These are phyloP conservation scores for Diplotaxis tenuifolia DNA, from an alignment of 345 rosid species.

Conservation along the genomic window DNA sequence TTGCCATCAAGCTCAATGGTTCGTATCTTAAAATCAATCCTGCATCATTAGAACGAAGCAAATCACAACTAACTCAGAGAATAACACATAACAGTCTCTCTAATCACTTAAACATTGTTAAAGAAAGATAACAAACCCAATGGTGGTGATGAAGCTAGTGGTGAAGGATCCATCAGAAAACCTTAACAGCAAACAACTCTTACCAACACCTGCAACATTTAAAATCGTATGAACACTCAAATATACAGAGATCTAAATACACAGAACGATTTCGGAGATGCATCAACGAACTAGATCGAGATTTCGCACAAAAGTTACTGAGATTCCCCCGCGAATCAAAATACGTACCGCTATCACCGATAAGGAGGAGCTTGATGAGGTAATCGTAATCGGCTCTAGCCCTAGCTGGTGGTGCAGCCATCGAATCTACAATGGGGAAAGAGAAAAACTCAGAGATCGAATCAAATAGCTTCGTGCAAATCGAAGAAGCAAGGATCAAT, in stretches of 20 bases:
- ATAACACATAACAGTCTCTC: neutral
- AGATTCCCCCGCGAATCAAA: too few species aligned
- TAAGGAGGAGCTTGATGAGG: conserved; percentile 68
- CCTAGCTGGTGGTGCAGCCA: conserved; percentile 79
- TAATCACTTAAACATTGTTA: neutral
- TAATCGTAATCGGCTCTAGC: conserved; percentile 81
- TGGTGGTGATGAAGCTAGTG: conserved; percentile 96
- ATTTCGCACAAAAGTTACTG: neutral
- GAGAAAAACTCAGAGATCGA: neutral
- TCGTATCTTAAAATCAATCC: conserved; percentile 81
- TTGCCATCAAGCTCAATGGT: conserved; percentile 80
- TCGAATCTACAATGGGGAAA: conserved; percentile 6
- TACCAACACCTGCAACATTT: conserved; percentile 62
- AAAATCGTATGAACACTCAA: neutral
- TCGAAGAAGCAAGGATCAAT: too few species aligned
- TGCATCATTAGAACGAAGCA: conserved; percentile 18
- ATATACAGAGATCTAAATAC: conserved; percentile 9
- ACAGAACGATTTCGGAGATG: neutral
- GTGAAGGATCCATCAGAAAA: conserved; percentile 97
- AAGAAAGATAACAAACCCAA: conserved; percentile 57
- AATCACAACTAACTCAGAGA: neutral
- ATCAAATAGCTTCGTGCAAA: neutral
- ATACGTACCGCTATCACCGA: conserved; percentile 70
- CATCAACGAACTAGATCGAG: neutral
- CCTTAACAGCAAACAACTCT: conserved; percentile 92